These are phyloP conservation scores for Isoetes taiwanensis DNA, from an alignment of 75 land plant species.

Conservation along the genomic window DNA sequence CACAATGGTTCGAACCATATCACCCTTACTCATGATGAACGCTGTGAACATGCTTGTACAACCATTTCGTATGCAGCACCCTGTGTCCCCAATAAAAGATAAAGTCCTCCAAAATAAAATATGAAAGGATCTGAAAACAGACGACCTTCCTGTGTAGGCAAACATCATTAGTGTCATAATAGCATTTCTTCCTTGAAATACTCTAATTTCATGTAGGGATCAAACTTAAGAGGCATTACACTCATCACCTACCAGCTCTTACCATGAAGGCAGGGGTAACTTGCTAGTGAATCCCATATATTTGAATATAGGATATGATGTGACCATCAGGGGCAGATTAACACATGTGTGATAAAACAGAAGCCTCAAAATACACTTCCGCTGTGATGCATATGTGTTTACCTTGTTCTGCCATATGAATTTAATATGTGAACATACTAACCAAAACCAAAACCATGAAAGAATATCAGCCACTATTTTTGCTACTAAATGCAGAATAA, in stretches of 20 bases:
- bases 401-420: not conserved
- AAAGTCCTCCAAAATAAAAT: constrained; percentile 7
- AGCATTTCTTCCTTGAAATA: not conserved
- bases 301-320: constrained; percentile 4
- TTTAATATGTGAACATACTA: too few relatives aligned
- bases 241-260: not conserved
- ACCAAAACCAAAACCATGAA: not conserved
- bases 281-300: constrained; percentile 8
- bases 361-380: constrained; percentile 3
- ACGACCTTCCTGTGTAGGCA: not conserved
- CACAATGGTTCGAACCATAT: not conserved
- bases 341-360: constrained; percentile 8
- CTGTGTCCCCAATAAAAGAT: constrained; percentile 3
- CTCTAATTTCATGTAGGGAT: not conserved
- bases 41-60: constrained; percentile 6
- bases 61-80: constrained; percentile 4
- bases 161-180: too few relatives aligned
- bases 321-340: constrained; percentile 1
- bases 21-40: constrained; percentile 4
- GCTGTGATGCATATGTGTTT: not conserved
- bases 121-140: not conserved
- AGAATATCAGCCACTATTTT: not conserved
- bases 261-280: constrained; percentile 6
- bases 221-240: too few relatives aligned
- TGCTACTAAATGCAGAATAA: not conserved